Evolutionary conservation across 495 filamentous ascomycete species (phyloP), one percentile per base, ranked within the genome.

Genomic region (Podospora fimiseda): DNA sequence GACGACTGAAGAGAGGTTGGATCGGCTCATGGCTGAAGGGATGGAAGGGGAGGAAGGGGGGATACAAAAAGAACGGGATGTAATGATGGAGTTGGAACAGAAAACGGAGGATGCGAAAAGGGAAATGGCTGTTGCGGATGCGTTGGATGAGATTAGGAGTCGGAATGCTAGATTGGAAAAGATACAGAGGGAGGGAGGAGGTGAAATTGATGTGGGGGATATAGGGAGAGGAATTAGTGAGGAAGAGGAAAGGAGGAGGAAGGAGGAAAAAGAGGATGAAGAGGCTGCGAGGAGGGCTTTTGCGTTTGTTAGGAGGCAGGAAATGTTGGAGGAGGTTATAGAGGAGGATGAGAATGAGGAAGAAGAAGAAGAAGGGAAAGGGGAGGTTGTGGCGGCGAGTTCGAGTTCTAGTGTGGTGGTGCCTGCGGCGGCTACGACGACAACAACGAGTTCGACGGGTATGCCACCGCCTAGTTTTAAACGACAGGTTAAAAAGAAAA

Each of bases 101-200:
- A 89, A 89, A 15, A 95, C 90, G 51, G 70, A 84, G 22, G 94
- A 99, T 67, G 89, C 90, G n/a, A 95, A 93, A 75, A 75, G 86
- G 50, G 94, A 97, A 73, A 97, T 99, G 94, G 87, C 84, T 43
- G 87, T 97, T 59, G 94, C 94, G 33, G 94, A 99, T 74, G 89
- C 89, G 24, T 70, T 99, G 57, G 94, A 99, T 70, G 90, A 97
- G 72, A 96, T 97, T 43, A 75, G 93, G 52, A 89, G 83, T 37
- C 70, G 92, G 58, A 99, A 97, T 74, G 94, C 93, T 15, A 77
- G 89, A 58, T 79, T 90, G 21, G 87, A 91, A 69, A 76, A 85
- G 59, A 84, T 82, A 49, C 82, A 86, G 49, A 74, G 80, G 53
- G 83, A 82, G 22, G 44, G 6, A 5, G 27, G 27, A 5, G 59